A percentile compares a stretch with the other conserved stretches of the same genome.
phyloP scores from a whole-genome alignment of 2,329 filamentous ascomycete genomes.

The Diaporthe longicolla region DNA sequence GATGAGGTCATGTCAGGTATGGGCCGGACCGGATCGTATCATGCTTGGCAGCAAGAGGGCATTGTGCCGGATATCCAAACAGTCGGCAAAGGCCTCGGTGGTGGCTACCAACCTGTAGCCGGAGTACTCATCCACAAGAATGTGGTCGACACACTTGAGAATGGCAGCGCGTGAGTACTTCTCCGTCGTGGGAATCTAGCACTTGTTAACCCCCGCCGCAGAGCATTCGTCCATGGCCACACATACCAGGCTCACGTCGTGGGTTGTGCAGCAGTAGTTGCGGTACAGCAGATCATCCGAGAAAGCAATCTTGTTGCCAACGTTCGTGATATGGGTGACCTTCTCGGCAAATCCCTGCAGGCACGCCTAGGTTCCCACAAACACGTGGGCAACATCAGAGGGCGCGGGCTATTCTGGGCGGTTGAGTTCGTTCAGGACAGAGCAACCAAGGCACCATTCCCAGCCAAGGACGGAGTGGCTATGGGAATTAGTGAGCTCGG shows the following conservation, averaged over 20 bases:
- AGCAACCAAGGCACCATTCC: constrained; percentile 51
- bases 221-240: constrained; percentile 71
- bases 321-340: constrained; percentile 50
- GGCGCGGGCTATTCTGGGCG: constrained; percentile 61
- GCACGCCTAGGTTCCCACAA: constrained; percentile 51
- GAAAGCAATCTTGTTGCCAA: constrained; percentile 54
- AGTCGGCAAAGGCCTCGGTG: constrained; percentile 74
- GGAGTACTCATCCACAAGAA: constrained; percentile 67
- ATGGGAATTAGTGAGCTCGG: constrained; percentile 53
- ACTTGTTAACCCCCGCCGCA: constrained; percentile 44
- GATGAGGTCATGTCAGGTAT: constrained; percentile 79
- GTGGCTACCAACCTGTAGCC: constrained; percentile 72
- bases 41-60: constrained; percentile 75
- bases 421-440: constrained; percentile 59
- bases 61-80: constrained; percentile 73
- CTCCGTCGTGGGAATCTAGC: not conserved
- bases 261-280: constrained; percentile 56
- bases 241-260: constrained; percentile 64
- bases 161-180: constrained; percentile 53
- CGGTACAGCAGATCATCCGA: constrained; percentile 56
- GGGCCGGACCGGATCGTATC: constrained; percentile 72
- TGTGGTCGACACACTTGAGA: constrained; percentile 63
- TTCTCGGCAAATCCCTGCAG: constrained; percentile 51
- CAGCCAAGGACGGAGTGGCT: constrained; percentile 50
- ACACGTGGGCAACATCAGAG: constrained; percentile 59